These are phyloP conservation scores for Medicago arabica DNA, from an alignment of 306 rosid genomes.

Conservation along the genomic window DNA sequence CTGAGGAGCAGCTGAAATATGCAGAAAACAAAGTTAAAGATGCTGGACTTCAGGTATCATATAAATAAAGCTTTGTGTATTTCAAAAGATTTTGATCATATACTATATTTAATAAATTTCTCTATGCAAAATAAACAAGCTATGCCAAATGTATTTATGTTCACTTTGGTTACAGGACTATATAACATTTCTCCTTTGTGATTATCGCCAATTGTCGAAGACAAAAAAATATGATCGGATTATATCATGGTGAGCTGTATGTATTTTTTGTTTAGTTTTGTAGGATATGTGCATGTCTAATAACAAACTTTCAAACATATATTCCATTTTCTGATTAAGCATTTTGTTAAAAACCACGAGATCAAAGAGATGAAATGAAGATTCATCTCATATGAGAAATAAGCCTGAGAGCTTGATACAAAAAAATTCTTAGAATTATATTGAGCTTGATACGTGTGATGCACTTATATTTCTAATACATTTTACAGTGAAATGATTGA, in stretches of 20 bases:
- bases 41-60: conserved; percentile 74
- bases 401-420: no score
- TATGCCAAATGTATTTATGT: no score
- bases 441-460: no score
- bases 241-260: conserved; percentile 69
- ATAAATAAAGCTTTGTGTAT: not conserved
- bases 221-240: conserved; percentile 68
- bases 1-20: conserved; percentile 72
- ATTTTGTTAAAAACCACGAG: no score
- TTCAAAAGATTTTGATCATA: no score
- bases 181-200: conserved; percentile 67
- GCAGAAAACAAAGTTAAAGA: conserved; percentile 70
- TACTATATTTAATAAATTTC: no score
- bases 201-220: conserved; percentile 76
- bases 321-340: conserved; percentile 3
- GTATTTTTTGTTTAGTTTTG: not conserved
- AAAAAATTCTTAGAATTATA: no score
- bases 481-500: conserved; percentile 83
- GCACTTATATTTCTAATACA: no score
- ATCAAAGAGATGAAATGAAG: no score
- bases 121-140: no score
- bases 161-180: conserved; percentile 1
- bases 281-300: not conserved
- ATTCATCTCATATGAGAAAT: no score
- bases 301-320: conserved; percentile 3